phyloP scores from a whole-genome alignment of 805 yeast species.

The Ogataea trehalophila region DNA sequence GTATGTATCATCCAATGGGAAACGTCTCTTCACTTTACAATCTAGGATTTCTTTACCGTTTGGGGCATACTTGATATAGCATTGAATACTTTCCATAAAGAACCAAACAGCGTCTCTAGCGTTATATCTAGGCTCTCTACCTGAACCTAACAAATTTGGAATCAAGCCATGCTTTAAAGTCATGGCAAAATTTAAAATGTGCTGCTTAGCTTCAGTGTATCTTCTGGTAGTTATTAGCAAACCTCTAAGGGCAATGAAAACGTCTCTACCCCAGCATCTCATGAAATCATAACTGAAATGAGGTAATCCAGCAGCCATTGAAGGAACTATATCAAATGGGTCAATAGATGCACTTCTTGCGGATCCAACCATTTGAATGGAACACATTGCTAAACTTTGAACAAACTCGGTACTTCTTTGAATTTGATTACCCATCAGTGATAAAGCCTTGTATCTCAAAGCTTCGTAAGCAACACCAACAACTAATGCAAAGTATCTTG shows the following conservation, averaged over 20 bases:
- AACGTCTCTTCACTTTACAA: conserved; percentile 69
- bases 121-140: conserved; percentile 88
- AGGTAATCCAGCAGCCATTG: conserved; percentile 95
- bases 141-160: conserved; percentile 89
- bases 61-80: conserved; percentile 65
- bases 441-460: conserved; percentile 61
- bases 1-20: conserved; percentile 80
- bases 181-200: conserved; percentile 81
- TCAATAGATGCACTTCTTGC: conserved; percentile 70
- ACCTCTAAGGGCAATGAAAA: conserved; percentile 83
- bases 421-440: conserved; percentile 47
- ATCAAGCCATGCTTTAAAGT: conserved; percentile 93
- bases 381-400: conserved; percentile 72
- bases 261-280: conserved; percentile 99
- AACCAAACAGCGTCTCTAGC: conserved; percentile 99
- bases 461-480: conserved; percentile 83
- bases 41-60: conserved; percentile 62
- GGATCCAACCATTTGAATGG: conserved; percentile 80
- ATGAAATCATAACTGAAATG: conserved; percentile 86
- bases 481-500: conserved; percentile 82
- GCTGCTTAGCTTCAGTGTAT: conserved; percentile 70
- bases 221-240: conserved; percentile 73
- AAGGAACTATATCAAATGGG: conserved; percentile 59
- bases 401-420: conserved; percentile 66
- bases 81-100: conserved; percentile 83